Evolutionary conservation across 805 yeast species (phyloP).

Genomic region (Saccharomycopsis malanga): DNA sequence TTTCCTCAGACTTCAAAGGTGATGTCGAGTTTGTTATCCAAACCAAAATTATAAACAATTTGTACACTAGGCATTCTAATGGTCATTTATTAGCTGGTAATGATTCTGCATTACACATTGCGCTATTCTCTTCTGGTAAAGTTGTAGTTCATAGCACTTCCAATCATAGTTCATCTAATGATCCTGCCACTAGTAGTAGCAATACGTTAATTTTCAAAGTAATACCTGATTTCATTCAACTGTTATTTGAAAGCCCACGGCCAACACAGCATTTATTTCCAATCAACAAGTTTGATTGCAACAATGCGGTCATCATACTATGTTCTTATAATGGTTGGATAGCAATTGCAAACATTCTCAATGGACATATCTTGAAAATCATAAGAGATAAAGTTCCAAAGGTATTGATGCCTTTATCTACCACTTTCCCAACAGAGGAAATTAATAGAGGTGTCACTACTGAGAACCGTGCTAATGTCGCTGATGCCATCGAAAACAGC

Average conservation of each 20-base stretch:
- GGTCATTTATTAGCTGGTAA: conserved; percentile 12
- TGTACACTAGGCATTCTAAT: background rate
- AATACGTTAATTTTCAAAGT: conserved; percentile 10
- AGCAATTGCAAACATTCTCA: conserved; percentile 19
- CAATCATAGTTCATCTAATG: background rate
- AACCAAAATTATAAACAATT: conserved; percentile 13
- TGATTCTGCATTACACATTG: conserved; percentile 10
- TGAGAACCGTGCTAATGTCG: background rate
- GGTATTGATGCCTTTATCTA: background rate
- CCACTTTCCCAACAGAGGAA: background rate
- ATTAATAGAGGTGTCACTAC: background rate
- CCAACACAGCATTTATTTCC: conserved; percentile 3
- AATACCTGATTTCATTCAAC: conserved; percentile 13
- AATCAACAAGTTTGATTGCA: conserved; percentile 16
- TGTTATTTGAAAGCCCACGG: background rate
- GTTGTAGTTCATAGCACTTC: conserved; percentile 12
- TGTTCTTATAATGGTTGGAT: conserved; percentile 21
- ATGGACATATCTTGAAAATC: conserved; percentile 19
- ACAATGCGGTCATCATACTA: conserved; percentile 9
- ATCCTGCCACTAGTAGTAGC: background rate
- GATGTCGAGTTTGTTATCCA: conserved; percentile 7
- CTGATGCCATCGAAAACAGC: background rate
- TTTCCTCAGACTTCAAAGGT: background rate
- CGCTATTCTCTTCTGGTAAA: conserved; percentile 17
- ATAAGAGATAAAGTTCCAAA: conserved; percentile 15